Conservation (phyloP, 768 basidiomycete genomes). For the Thelephora aurantiotincta region DNA sequence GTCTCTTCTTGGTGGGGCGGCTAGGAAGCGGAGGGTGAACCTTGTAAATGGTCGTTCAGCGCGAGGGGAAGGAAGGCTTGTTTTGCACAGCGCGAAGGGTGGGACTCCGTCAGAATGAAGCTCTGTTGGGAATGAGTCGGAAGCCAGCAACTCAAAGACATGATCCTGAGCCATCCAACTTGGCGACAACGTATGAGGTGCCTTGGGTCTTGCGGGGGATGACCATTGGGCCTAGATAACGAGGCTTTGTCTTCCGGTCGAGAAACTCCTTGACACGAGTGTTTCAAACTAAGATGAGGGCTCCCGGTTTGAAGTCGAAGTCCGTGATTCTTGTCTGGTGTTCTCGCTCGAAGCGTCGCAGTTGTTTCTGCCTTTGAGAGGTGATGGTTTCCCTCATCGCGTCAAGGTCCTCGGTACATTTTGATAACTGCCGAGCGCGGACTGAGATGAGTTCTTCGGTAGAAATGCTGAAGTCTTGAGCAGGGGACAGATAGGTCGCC, state of each 20-base stretch:
- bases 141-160: conserved; percentile 7
- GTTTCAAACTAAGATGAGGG: conserved; percentile 14
- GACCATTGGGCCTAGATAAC: conserved; percentile 12
- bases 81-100: no score
- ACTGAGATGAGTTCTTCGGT: no score
- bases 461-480: no score
- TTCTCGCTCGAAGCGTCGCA: conserved; percentile 6
- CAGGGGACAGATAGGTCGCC: no score
- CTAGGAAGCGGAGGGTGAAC: no score
- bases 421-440: no score
- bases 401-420: conserved; percentile 5
- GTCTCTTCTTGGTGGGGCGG: no score
- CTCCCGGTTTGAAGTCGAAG: conserved; percentile 13
- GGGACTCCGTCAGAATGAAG: no score
- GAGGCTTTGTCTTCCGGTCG: conserved; percentile 11
- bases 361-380: conserved; percentile 8
- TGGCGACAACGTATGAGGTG: conserved; percentile 9
- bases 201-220: conserved; percentile 7
- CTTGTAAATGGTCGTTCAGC: no score
- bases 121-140: conserved; percentile 12
- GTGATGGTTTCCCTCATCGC: background rate
- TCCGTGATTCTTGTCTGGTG: conserved; percentile 8
- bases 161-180: conserved; percentile 12
- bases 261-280: conserved; percentile 10
- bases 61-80: no score